A percentile compares a stretch with the other conserved stretches of the same genome.
Conservation (phyloP, 2,329 filamentous ascomycete species). For the Hypoxylon sp. region DNA sequence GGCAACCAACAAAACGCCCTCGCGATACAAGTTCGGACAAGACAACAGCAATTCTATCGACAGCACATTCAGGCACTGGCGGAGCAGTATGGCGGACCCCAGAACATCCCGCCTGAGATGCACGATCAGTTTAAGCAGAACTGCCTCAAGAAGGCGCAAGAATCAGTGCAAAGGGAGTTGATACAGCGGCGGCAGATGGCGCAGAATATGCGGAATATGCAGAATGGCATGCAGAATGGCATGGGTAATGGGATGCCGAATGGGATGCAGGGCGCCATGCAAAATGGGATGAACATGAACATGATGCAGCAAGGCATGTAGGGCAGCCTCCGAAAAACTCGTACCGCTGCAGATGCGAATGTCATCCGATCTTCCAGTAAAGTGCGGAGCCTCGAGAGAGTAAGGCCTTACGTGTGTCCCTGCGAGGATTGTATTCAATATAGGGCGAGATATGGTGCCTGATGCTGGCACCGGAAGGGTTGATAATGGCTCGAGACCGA, state of each 20-base stretch:
- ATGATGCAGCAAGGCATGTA: conserved; percentile 66
- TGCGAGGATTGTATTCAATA: conserved; percentile 14
- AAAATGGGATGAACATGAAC: conserved; percentile 40
- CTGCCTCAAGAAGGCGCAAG: conserved; percentile 57
- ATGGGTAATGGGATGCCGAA: conserved; percentile 55
- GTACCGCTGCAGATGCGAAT: not conserved
- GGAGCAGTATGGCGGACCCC: conserved; percentile 57
- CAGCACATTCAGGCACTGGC: conserved; percentile 55
- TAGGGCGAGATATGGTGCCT: not conserved
- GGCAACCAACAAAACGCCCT: conserved; percentile 29
- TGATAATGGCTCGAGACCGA: not conserved
- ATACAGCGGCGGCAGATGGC: conserved; percentile 58
- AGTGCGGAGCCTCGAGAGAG: not conserved
- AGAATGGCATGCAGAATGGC: conserved; percentile 40
- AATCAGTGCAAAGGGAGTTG: conserved; percentile 43
- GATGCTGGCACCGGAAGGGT: not conserved
- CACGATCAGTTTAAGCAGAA: conserved; percentile 60
- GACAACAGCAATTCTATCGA: conserved; percentile 57
- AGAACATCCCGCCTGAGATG: conserved; percentile 62
- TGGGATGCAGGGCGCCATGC: conserved; percentile 54
- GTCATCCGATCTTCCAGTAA: not conserved
- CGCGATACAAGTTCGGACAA: conserved; percentile 53
- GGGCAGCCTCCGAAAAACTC: conserved; percentile 11
- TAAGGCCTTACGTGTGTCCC: not conserved
- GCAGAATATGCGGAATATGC: conserved; percentile 67